Evolutionary conservation across 225 moss, liverwort and hornwort species (phyloP).

Genomic region (Lunularia cruciata): DNA sequence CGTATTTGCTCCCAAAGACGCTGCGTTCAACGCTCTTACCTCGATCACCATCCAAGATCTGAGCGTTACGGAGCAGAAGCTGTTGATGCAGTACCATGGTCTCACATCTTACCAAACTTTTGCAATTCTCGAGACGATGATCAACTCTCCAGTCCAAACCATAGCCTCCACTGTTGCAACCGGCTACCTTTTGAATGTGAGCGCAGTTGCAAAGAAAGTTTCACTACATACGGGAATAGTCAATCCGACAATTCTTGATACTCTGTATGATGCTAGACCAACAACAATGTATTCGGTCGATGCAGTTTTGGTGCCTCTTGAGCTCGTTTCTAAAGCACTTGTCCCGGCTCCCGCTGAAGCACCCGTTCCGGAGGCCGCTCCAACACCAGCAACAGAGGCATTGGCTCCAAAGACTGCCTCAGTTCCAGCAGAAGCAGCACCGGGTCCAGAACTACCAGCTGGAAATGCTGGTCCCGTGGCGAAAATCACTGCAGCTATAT

Average conservation of each 20-base stretch:
- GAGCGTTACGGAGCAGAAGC: not conserved
- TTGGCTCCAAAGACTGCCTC: no score
- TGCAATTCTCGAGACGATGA: not conserved
- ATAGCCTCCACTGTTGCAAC: not conserved
- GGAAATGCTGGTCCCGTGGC: not conserved
- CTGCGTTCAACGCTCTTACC: constrained; percentile 24
- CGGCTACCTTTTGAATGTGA: not conserved
- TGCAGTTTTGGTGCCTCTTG: no score
- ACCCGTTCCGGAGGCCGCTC: not conserved
- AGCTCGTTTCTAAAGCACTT: no score
- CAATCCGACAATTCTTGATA: no score
- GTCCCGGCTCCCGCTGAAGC: not conserved
- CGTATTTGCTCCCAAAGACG: constrained; percentile 26
- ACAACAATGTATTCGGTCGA: no score
- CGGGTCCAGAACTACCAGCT: no score
- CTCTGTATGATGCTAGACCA: no score
- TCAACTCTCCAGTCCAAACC: not conserved
- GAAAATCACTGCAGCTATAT: not conserved
- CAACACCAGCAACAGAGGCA: not conserved
- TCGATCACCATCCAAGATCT: constrained; percentile 7
- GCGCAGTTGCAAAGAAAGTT: not conserved
- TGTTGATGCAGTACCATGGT: not conserved
- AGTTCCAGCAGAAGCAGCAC: no score
- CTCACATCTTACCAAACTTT: not conserved
- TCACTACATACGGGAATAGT: no score